These are phyloP conservation scores for Fusarium protoensiforme DNA, from an alignment of 2,329 filamentous ascomycete genomes.

Conservation along the genomic window DNA sequence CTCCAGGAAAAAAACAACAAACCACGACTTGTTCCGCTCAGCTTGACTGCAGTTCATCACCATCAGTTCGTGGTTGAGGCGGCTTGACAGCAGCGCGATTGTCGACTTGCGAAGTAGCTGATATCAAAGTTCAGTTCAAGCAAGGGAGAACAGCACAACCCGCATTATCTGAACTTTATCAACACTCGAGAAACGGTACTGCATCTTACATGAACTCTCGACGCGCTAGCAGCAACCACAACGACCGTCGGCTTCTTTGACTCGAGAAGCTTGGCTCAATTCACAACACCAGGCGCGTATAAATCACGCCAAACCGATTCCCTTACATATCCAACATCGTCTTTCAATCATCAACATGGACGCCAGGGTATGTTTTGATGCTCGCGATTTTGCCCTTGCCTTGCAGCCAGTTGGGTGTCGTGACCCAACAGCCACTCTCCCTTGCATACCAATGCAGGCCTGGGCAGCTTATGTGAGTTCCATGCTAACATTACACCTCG, in stretches of 20 bases:
- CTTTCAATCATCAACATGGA: conserved; percentile 45
- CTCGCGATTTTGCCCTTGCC: conserved; percentile 8
- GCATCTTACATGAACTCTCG: conserved; percentile 34
- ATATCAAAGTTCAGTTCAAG: conserved; percentile 4
- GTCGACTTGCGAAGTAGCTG: conserved; percentile 17
- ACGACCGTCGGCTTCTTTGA: conserved; percentile 22
- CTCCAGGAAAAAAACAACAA: conserved; percentile 32
- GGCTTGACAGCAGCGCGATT: neutral
- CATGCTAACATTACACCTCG: conserved; percentile 28
- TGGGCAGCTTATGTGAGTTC: conserved; percentile 5
- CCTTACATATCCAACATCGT: conserved; percentile 22
- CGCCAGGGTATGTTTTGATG: conserved; percentile 47
- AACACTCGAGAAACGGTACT: conserved; percentile 21
- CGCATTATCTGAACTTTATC: conserved; percentile 9
- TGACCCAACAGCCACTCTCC: conserved; percentile 20
- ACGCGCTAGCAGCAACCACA: conserved; percentile 24
- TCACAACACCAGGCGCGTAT: conserved; percentile 35
- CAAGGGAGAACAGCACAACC: conserved; percentile 1
- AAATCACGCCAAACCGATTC: conserved; percentile 27
- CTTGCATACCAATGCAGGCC: conserved; percentile 25
- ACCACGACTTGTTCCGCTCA: conserved; percentile 14
- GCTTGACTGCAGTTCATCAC: conserved; percentile 4
- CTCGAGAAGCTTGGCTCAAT: conserved; percentile 18
- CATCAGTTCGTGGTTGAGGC: neutral
- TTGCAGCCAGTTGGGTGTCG: neutral